These are phyloP conservation scores for Skeletonema tropicum DNA, from an alignment of 108 stramenopile species.

Conservation along the genomic window DNA sequence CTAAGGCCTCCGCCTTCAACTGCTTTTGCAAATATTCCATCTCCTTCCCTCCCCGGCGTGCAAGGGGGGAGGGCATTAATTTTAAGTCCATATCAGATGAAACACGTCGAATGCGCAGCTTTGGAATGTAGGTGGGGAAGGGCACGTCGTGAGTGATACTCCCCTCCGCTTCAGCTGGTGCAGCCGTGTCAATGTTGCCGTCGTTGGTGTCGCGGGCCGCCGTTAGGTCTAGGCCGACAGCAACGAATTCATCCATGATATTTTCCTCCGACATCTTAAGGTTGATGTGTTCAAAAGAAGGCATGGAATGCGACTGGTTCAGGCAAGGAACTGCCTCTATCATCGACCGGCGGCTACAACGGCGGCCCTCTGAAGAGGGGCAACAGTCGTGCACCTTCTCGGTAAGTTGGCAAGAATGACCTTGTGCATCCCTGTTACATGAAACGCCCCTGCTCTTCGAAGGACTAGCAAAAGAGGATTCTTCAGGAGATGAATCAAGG, in stretches of 20 bases:
- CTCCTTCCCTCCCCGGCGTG: slow-evolving; percentile 18
- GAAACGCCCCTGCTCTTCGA: neutral
- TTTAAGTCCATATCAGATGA: neutral
- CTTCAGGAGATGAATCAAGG: neutral
- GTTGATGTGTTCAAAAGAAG: neutral
- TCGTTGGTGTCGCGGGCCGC: neutral
- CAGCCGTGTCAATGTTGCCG: neutral
- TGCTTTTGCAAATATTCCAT: slow-evolving; percentile 18
- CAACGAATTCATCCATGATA: neutral
- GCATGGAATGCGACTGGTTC: neutral
- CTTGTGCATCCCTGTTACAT: neutral
- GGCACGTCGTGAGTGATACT: neutral
- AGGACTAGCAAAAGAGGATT: neutral
- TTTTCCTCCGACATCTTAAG: neutral
- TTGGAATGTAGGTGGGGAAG: slow-evolving; percentile 6
- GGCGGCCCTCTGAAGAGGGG: slow-evolving; percentile 1
- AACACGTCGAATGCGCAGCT: neutral
- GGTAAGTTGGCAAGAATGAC: neutral
- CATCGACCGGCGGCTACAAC: neutral
- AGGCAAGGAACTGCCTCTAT: neutral
- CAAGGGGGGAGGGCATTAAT: slow-evolving; percentile 20
- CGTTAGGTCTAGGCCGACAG: neutral
- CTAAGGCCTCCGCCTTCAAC: slow-evolving; percentile 12
- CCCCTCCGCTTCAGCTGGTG: neutral
- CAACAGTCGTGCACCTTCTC: neutral